Base-by-base conservation (phyloP, 2,329 filamentous ascomycete species). In the Thyridium curvatum region DNA sequence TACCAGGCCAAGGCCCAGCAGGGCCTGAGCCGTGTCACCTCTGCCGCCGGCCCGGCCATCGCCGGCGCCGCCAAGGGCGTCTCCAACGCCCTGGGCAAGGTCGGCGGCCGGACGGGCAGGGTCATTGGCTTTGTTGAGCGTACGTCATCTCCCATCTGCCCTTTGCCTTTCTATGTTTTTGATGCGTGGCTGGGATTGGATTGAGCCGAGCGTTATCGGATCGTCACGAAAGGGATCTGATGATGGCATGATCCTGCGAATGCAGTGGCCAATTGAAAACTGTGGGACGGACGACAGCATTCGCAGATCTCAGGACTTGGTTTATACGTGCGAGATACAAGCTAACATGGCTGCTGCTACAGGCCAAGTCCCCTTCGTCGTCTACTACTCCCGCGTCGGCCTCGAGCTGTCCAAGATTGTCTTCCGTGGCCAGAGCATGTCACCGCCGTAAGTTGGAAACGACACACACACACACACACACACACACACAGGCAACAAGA, bases 351-450 rank as follows among this genome's bases (percentile, higher is more conserved):
- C 39, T 43, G 39, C 26, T 31, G 28, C 32, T 50, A 42, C 59
- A 96, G 91, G 82, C 65, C 76, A 93, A 71, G 79, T 90, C 52
- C 93, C 93, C 52, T 82, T 82, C 46, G 83, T 89, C 48, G 61
- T 94, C 61, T 96, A 96, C 79, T 98, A 97, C 75, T 82, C 84
- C 57, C 86, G 82, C 64, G 91, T 97, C 59, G 85, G 76, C 54
- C 69, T 90, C 49, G 93, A 98, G 74, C 74, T 97, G 44, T 77
- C 77, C 61, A 94, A 86, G 77, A 76, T 96, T 52, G 79, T 97
- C 51, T 88, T 89, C 72, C 79, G 80, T 55, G 82, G 81, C 64
- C 89, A 91, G 68, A 86, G 85, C 71, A 96, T 98, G 89, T 72
- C 76, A 60, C 89, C 88, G 68, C 93, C 93, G 93, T 98, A 85